A percentile compares a stretch with the other conserved stretches of the same genome.
These are phyloP conservation scores for Aspergillus sp. DNA, from an alignment of 2,329 filamentous ascomycete species.

Conservation along the genomic window DNA sequence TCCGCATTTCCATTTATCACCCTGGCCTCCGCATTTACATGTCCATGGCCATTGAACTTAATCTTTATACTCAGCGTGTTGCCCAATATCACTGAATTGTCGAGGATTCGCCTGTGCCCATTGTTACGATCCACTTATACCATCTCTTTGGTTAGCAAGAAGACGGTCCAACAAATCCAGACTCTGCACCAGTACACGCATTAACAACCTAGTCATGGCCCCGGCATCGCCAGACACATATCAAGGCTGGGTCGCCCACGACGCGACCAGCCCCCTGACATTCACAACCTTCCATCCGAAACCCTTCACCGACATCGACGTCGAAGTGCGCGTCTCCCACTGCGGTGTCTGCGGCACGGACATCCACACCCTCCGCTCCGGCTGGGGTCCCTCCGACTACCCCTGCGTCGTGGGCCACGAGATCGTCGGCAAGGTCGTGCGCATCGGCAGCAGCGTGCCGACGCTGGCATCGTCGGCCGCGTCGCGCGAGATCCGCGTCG, in stretches of 20 bases:
- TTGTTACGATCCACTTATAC: no score
- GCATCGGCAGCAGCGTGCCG: constrained; percentile 47
- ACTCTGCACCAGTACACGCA: no score
- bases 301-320: constrained; percentile 56
- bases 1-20: constrained; percentile 10
- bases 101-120: no score
- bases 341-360: constrained; percentile 67
- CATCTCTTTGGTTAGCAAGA: no score
- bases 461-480: constrained; percentile 21
- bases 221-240: constrained; percentile 28
- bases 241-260: constrained; percentile 39
- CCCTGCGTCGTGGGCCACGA: constrained; percentile 62
- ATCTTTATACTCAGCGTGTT: background rate
- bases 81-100: no score
- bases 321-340: constrained; percentile 65
- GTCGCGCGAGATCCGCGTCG: constrained; percentile 49
- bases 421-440: constrained; percentile 59
- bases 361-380: constrained; percentile 57
- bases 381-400: constrained; percentile 40
- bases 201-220: constrained; percentile 1
- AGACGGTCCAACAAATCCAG: no score
- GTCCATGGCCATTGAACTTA: background rate
- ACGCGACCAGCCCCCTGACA: constrained; percentile 29
- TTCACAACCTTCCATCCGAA: constrained; percentile 40
- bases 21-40: background rate